Evolutionary conservation across 2,329 filamentous ascomycete species (phyloP).

Genomic region (Aureobasidium lini): DNA sequence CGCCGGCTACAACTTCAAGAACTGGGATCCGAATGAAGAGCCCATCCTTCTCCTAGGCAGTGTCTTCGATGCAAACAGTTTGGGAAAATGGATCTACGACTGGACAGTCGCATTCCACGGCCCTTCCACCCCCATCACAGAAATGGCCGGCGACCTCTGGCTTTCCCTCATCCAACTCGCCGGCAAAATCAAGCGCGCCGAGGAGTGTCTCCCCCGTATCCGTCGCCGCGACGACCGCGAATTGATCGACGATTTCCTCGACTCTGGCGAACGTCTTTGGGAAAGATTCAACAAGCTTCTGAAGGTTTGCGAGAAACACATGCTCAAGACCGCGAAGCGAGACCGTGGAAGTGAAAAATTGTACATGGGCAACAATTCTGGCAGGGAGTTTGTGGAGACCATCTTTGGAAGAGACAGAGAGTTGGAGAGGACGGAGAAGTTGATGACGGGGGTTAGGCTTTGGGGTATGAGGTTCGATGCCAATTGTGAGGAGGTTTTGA

Average conservation of each 20-base stretch:
- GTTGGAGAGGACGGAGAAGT: constrained; percentile 79
- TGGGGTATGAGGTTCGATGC: constrained; percentile 94
- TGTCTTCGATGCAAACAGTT: constrained; percentile 93
- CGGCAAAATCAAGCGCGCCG: constrained; percentile 86
- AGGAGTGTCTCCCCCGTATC: constrained; percentile 68
- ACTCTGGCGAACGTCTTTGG: constrained; percentile 78
- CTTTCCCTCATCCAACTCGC: constrained; percentile 87
- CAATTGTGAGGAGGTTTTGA: constrained; percentile 85
- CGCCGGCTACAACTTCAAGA: constrained; percentile 86
- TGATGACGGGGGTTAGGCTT: constrained; percentile 80
- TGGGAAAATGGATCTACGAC: constrained; percentile 99
- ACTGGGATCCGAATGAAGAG: constrained; percentile 92
- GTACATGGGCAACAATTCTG: constrained; percentile 83
- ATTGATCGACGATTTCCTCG: constrained; percentile 83
- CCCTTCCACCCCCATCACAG: constrained; percentile 72
- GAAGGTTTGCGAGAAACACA: constrained; percentile 86
- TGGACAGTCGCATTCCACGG: constrained; percentile 94
- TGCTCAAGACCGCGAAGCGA: constrained; percentile 81
- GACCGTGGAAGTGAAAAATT: constrained; percentile 56
- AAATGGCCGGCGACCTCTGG: constrained; percentile 93
- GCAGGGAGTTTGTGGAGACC: constrained; percentile 90
- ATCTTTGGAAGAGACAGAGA: constrained; percentile 90
- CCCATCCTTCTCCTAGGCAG: constrained; percentile 91
- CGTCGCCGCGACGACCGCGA: constrained; percentile 66
- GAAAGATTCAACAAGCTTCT: constrained; percentile 77